Percentiles rank a stretch among this genome's conserved stretches.
These are phyloP conservation scores for Chloroidium sp. DNA, from an alignment of 163 green algal genomes.

Conservation along the genomic window DNA sequence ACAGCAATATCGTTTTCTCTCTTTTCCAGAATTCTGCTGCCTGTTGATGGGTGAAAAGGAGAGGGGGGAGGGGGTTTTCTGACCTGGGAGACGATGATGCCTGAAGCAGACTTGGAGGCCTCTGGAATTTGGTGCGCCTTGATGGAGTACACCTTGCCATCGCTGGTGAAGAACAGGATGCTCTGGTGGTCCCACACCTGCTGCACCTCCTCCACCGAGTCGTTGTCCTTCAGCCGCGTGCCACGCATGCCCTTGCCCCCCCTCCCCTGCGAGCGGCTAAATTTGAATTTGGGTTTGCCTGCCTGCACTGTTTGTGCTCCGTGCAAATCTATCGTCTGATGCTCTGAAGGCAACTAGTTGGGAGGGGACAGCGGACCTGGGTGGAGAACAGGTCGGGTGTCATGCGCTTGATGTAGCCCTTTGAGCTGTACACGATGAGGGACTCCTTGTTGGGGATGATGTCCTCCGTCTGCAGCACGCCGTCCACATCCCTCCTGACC, in stretches of 20 bases:
- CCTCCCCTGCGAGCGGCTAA: not conserved
- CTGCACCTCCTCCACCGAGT: slow-evolving; percentile 61
- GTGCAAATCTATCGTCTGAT: too few relatives aligned
- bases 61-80: not conserved
- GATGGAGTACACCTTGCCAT: slow-evolving; percentile 39
- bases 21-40: too few relatives aligned
- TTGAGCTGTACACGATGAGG: slow-evolving; percentile 56
- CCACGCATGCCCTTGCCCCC: slow-evolving; percentile 39
- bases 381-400: slow-evolving; percentile 42
- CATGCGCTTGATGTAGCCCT: slow-evolving; percentile 85
- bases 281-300: too few relatives aligned
- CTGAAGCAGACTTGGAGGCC: slow-evolving; percentile 33
- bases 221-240: slow-evolving; percentile 47
- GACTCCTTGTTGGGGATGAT: slow-evolving; percentile 59
- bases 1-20: too few relatives aligned
- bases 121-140: slow-evolving; percentile 56
- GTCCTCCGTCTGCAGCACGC: slow-evolving; percentile 29
- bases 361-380: slow-evolving; percentile 28
- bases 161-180: slow-evolving; percentile 69
- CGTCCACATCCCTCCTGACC: slow-evolving; percentile 6
- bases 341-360: not conserved
- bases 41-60: too few relatives aligned
- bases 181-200: slow-evolving; percentile 52
- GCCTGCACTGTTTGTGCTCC: too few relatives aligned
- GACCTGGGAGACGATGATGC: slow-evolving; percentile 45